Percentiles rank a stretch among this genome's conserved stretches.
phyloP scores from a whole-genome alignment of 176 grass and related monocot species.

The Oryza punctata region DNA sequence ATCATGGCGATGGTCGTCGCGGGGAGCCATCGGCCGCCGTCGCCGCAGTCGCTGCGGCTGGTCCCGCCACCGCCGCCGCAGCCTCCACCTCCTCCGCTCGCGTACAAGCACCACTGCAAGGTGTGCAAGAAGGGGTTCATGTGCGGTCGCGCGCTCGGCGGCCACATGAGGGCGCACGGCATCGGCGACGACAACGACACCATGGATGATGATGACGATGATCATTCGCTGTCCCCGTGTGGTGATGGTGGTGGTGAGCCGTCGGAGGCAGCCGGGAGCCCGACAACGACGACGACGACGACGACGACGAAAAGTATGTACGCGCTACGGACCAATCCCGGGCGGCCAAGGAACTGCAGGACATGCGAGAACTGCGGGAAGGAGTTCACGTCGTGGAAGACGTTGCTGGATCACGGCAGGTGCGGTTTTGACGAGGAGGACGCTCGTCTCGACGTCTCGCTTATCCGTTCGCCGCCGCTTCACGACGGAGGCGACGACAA shows the following conservation, averaged over 20 bases:
- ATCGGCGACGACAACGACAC: conserved; percentile 37
- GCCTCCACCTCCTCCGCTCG: not conserved
- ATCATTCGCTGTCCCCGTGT: not conserved
- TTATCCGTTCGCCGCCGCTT: conserved; percentile 13
- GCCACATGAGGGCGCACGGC: conserved; percentile 87
- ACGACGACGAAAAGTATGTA: conserved; percentile 49
- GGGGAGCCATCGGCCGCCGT: conserved; percentile 46
- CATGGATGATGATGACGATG: conserved; percentile 5
- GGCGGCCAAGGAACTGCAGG: conserved; percentile 42
- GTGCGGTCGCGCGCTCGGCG: conserved; percentile 72
- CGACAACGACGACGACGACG: not conserved
- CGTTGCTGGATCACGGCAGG: conserved; percentile 61
- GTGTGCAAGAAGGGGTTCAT: conserved; percentile 85
- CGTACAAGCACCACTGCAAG: conserved; percentile 68
- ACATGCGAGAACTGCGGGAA: conserved; percentile 67
- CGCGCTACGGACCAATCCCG: conserved; percentile 57
- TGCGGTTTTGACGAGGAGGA: conserved; percentile 42
- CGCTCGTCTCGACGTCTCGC: not conserved
- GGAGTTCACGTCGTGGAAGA: conserved; percentile 72
- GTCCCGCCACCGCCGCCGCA: not conserved
- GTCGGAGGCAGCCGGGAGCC: conserved; percentile 11
- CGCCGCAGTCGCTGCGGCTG: not conserved
- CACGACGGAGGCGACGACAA: not conserved
- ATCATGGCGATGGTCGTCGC: conserved; percentile 58
- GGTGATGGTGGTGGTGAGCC: conserved; percentile 6